These are phyloP conservation scores for Kuraishia molischiana DNA, from an alignment of 805 yeast genomes.

Conservation along the genomic window DNA sequence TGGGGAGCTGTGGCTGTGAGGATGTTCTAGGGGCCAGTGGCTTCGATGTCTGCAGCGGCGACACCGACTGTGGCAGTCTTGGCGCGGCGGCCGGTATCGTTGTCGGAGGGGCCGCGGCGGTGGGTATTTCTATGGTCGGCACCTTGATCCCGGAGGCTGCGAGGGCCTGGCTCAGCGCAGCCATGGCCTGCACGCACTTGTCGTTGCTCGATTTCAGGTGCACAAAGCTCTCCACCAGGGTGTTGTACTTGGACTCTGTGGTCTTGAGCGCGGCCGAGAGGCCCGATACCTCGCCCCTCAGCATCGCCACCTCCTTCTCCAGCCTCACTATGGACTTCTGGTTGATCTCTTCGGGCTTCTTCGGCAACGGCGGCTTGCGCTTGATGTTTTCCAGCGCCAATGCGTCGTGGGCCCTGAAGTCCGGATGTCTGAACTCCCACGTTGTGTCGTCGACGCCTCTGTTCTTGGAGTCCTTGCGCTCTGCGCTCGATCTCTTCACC, in stretches of 20 bases:
- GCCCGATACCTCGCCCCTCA: conserved; percentile 22
- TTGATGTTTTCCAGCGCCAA: conserved; percentile 82
- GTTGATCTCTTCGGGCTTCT: conserved; percentile 22
- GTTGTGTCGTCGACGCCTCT: conserved; percentile 69
- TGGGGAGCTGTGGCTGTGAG: not conserved
- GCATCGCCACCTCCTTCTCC: conserved; percentile 15
- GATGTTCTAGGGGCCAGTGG: conserved; percentile 1
- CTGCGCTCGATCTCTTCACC: conserved; percentile 67
- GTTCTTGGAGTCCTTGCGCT: conserved; percentile 33
- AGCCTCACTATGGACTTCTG: conserved; percentile 20
- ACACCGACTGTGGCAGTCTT: not conserved
- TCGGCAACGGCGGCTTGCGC: conserved; percentile 61
- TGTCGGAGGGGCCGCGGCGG: not conserved
- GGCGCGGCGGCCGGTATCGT: not conserved
- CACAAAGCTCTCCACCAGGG: conserved; percentile 52
- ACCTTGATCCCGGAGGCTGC: conserved; percentile 53
- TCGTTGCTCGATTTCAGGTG: conserved; percentile 49
- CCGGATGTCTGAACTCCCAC: conserved; percentile 95
- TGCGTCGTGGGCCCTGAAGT: conserved; percentile 65
- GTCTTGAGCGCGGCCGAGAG: conserved; percentile 25
- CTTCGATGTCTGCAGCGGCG: conserved; percentile 1
- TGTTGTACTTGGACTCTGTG: conserved; percentile 49
- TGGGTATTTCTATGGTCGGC: conserved; percentile 54
- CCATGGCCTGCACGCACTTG: conserved; percentile 42
- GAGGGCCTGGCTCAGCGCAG: conserved; percentile 37